Percentiles rank a stretch among this genome's conserved stretches.
These are phyloP conservation scores for Lachancea waltii DNA, from an alignment of 805 yeast species.

Conservation along the genomic window DNA sequence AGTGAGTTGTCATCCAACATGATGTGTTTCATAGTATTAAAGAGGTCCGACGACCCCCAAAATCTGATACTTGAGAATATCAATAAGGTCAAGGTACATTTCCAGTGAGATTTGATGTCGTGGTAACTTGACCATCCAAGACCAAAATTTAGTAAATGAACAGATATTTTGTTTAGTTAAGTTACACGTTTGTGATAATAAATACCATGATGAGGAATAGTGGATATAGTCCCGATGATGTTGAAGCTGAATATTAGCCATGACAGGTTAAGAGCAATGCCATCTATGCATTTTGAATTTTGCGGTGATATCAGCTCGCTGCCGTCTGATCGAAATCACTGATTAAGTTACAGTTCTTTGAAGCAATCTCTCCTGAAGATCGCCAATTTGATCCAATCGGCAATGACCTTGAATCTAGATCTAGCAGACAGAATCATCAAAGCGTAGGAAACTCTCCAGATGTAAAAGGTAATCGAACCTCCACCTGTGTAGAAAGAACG, in stretches of 20 bases:
- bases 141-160: no score
- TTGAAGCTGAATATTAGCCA: no score
- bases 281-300: no score
- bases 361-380: constrained; percentile 92
- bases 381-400: constrained; percentile 85
- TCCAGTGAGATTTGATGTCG: constrained; percentile 27
- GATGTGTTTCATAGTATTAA: constrained; percentile 55
- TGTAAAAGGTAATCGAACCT: constrained; percentile 79
- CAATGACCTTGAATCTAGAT: constrained; percentile 75
- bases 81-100: constrained; percentile 49
- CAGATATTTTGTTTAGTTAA: constrained; percentile 3
- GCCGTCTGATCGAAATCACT: neutral
- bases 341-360: constrained; percentile 50
- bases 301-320: neutral
- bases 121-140: neutral
- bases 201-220: neutral
- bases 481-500: constrained; percentile 81
- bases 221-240: no score
- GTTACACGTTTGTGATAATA: constrained; percentile 7
- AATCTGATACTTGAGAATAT: constrained; percentile 48
- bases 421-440: constrained; percentile 84
- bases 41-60: constrained; percentile 33
- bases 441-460: constrained; percentile 90
- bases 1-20: constrained; percentile 54
- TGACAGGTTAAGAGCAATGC: no score